Base-by-base conservation (phyloP, 139 green algal genomes). In the Tetradesmus obliquus region DNA sequence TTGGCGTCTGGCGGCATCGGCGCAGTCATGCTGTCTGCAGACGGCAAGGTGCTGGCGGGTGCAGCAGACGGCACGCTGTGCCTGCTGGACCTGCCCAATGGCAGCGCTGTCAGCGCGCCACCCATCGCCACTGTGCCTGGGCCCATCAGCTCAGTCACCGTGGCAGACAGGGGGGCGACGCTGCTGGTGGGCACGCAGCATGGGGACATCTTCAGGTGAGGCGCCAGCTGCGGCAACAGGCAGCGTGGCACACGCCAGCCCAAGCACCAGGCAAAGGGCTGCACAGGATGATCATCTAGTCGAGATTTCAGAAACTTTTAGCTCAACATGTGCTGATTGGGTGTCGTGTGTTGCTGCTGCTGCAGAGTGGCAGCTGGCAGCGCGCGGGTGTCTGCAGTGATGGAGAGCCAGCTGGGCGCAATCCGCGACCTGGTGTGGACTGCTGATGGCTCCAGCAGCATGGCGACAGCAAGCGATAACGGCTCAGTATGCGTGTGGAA, bases 131-230 rank as follows among this genome's bases (percentile, higher is more conserved):
- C 19, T 2, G 87, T 95, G 69, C 91, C 91, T 1, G 95, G 93
- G 19, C 5, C 87, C 5, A 86, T 96, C 60, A 95, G 58, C 12
- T 93, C 89, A 6, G 55, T 96, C 15, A 87, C 82, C 1, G 53
- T 91, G 2, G 93, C 54, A 20, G 87, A 76, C 3, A 92, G 92
- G 66, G 84, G 89, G 4, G 58, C 69, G 17, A 57, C 55, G 3
- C 90, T 95, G n/a, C 60, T 96, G 22, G 82, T 95, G n/a, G 94
- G 90, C 5, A 94, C 92, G 0, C 32, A 57, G 9, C 55, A 93
- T 24, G 90, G 94, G 17, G 86, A 80, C 74, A 91, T 96, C 20
- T 92, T 81, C 62, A 88, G 91, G 93, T 93, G 79, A 19, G 84
- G 8, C 81, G 12, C 12, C 19, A 60, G 45, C 45, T 53, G 79